Base-by-base conservation (phyloP, 2,329 filamentous ascomycete species). In the Capronia coronata region DNA sequence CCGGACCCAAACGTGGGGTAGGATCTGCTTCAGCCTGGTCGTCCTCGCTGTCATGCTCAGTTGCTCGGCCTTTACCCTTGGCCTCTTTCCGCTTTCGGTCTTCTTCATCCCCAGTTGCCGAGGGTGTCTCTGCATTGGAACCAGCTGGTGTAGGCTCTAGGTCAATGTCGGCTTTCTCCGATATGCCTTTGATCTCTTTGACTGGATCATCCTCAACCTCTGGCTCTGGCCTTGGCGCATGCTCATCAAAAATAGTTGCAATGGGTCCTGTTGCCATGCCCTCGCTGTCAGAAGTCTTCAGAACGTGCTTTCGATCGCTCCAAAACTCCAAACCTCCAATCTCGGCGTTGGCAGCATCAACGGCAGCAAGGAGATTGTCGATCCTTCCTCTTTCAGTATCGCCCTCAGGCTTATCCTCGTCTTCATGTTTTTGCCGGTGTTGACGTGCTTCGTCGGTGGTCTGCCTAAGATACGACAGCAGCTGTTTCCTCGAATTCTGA, bases 281-380 rank as follows among this genome's bases (percentile, higher is more conserved):
- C n/a, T 55, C 43, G 16, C 51, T 49, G 41, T 61, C 59, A 22
- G 45, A 49, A 13, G 52, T 58, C 34, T 54, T 52, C 13, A 62
- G 43, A 13, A 59, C 57, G 47, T 61, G 55, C 41, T 74, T 69
- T 46, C 74, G 68, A 63, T 94, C 87, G 63, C 85, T 90, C 84
- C 91, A 95, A 64, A 89, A 94, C 43, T 94, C 87, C 5, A 95
- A 72, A 52, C 78, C 83, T 49, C 82, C 82, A 43, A 94, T 84
- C 62, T 95, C 86, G 59, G 83, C 81, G 56, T 91, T 85, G 1
- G 87, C 88, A 41, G 86, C 83, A 54, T 82, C 75, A 10, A 88
- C 75, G 1, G 90, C 87, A 21, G 78, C 82, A 27, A 80, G 75
- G n/a, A 97, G 75, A 57, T 87, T 82, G 38, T 83, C 74, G 44